Evolutionary conservation across 495 filamentous ascomycete genomes (phyloP), one percentile per base, ranked within the genome.

Genomic region (Eremomyces bilateralis): DNA sequence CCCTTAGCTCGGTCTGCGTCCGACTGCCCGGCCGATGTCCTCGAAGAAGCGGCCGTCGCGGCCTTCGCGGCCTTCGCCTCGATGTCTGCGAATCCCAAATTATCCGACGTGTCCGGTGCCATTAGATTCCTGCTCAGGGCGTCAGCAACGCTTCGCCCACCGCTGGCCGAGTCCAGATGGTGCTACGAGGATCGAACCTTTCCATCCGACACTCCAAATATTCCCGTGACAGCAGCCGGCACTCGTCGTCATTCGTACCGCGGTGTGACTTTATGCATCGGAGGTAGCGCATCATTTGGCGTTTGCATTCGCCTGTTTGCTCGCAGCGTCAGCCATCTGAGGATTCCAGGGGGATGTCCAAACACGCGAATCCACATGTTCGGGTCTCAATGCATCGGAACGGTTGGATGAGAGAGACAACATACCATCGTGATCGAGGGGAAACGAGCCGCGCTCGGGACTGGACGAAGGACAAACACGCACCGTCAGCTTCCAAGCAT

Each of bases 181-280:
- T 29, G 36, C 37, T 42, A 22, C 21, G 36, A 35, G 29, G 16
- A 32, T 65, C 76, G 40, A 59, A 92, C 83, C 73, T 67, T 38
- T 97, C 88, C 88, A 97, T 97, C 27, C 88, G 71, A 53, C 88
- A 97, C 27, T 66, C 54, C 34, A 97, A 56, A 53, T 97, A 97
- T 11, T 67, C 65, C 54, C 93, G 94, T 17, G 83, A 80, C 37
- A 93, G 53, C 46, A 66, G 57, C 28, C 88, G 73, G 47, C 88
- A 95, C 39, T 81, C 73, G 34, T 76, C 61, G 38, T 85, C 76
- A 43, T 95, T 95, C 22, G 76, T 69, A 4, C 88, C 88, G 39
- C 66, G 71, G 30, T 72, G 68, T 34, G 64, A 69, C 44, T 81
- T 84, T 41, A 97, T 65, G 51, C 88, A 95, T 37, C 63, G 61